phyloP scores from a whole-genome alignment of 2,329 filamentous ascomycete species.

The Sarocladium brachiariae region DNA sequence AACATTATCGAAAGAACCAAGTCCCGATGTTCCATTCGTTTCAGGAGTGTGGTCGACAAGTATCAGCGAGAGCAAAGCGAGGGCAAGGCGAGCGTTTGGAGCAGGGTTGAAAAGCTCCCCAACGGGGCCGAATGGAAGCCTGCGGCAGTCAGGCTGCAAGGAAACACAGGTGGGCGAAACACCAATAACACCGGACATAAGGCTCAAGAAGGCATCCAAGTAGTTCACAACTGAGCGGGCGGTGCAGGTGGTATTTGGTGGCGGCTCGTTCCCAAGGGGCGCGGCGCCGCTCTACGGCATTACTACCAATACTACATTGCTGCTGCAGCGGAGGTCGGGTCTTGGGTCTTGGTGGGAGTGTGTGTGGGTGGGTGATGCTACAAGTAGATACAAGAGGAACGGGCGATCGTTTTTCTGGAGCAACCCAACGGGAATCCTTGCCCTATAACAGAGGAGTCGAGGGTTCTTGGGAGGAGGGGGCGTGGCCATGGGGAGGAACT shows the following conservation, averaged over 20 bases:
- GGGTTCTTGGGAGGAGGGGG: neutral
- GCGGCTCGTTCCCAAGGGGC: neutral
- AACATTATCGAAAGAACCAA: neutral
- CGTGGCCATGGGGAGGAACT: neutral
- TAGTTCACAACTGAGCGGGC: neutral
- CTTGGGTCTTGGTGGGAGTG: too few species aligned
- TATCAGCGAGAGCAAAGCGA: neutral
- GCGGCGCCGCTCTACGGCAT: neutral
- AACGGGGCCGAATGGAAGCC: neutral
- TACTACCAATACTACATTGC: neutral
- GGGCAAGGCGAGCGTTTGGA: neutral
- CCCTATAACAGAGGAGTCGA: neutral
- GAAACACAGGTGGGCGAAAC: conserved; percentile 9
- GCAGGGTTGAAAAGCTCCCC: neutral
- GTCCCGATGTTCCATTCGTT: neutral
- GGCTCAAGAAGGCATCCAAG: conserved; percentile 9
- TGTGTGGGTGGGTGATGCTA: too few species aligned
- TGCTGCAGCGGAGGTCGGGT: neutral
- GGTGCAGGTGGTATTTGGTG: too few species aligned
- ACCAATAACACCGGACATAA: conserved; percentile 10
- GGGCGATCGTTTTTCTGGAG: neutral
- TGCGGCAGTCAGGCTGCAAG: neutral
- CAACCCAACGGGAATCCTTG: too few species aligned
- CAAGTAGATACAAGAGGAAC: neutral
- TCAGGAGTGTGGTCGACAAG: conserved; percentile 1